Evolutionary conservation across 805 yeast genomes (phyloP).

Genomic region (Pachysolen tannophilus): DNA sequence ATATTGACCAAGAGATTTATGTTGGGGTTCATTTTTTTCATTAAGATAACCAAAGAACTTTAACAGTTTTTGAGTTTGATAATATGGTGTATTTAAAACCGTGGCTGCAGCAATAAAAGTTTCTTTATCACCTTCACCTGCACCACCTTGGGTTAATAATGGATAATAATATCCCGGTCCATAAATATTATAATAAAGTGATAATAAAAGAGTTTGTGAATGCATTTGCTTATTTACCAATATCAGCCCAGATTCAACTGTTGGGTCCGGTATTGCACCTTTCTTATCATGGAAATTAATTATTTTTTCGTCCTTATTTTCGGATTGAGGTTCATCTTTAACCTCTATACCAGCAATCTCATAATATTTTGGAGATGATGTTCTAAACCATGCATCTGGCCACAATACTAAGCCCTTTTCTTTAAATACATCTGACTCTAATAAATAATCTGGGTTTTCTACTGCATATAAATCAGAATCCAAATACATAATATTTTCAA

Average conservation of each 20-base stretch:
- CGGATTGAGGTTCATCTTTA: conserved; percentile 23
- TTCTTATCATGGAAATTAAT: conserved; percentile 52
- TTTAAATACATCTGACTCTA: conserved; percentile 33
- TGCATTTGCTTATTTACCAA: conserved; percentile 54
- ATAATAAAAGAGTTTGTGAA: conserved; percentile 45
- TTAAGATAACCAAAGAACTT: conserved; percentile 36
- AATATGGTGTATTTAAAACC: conserved; percentile 37
- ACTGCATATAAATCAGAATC: conserved; percentile 46
- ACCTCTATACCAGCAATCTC: conserved; percentile 35
- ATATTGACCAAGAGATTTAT: conserved; percentile 37
- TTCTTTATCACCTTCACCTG: conserved; percentile 80
- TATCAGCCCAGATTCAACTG: conserved; percentile 67
- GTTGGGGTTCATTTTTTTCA: conserved; percentile 22
- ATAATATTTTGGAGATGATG: conserved; percentile 53
- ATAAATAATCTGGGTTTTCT: conserved; percentile 34
- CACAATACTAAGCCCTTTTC: conserved; percentile 42
- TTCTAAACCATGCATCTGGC: conserved; percentile 70
- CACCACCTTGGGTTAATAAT: conserved; percentile 59
- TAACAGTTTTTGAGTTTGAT: conserved; percentile 48
- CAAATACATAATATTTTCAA: conserved; percentile 37
- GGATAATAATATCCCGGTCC: conserved; percentile 67
- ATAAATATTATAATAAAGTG: conserved; percentile 55
- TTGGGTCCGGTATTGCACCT: conserved; percentile 58
- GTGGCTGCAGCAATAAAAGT: conserved; percentile 66
- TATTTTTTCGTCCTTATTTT: conserved; percentile 15